phyloP scores from a whole-genome alignment of 2,329 filamentous ascomycete genomes.

The Trichoderma harzianum region DNA sequence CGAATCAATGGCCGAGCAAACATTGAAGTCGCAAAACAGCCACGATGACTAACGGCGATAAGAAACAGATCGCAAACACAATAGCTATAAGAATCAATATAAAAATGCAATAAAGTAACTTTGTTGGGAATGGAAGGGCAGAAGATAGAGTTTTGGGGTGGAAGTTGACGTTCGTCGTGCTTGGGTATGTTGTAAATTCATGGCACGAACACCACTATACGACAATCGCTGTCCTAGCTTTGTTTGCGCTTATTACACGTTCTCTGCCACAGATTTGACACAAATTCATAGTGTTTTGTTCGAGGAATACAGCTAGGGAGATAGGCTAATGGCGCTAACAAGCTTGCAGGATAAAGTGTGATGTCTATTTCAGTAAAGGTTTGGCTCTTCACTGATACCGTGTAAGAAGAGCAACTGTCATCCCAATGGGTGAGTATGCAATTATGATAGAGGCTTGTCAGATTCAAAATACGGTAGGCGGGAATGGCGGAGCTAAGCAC shows the following conservation, averaged over 20 bases:
- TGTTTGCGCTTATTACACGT: background rate
- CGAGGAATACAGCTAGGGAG: background rate
- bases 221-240: background rate
- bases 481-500: background rate
- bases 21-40: background rate
- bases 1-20: background rate
- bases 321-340: background rate
- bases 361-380: background rate
- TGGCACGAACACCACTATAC: background rate
- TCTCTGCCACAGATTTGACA: background rate
- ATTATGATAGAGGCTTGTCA: background rate
- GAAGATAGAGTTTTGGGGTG: background rate
- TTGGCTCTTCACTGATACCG: background rate
- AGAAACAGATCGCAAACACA: background rate
- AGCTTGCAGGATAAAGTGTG: background rate
- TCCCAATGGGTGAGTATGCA: background rate
- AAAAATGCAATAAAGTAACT: background rate
- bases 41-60: background rate
- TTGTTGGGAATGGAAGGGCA: background rate
- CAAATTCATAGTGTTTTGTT: background rate
- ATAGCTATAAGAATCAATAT: background rate
- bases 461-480: background rate
- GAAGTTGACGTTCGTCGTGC: background rate
- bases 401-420: background rate
- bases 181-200: too few relatives aligned